Evolutionary conservation across 2,329 filamentous ascomycete genomes (phyloP), one percentile per base, ranked within the genome.

Genomic region (Colletotrichum shisoi): DNA sequence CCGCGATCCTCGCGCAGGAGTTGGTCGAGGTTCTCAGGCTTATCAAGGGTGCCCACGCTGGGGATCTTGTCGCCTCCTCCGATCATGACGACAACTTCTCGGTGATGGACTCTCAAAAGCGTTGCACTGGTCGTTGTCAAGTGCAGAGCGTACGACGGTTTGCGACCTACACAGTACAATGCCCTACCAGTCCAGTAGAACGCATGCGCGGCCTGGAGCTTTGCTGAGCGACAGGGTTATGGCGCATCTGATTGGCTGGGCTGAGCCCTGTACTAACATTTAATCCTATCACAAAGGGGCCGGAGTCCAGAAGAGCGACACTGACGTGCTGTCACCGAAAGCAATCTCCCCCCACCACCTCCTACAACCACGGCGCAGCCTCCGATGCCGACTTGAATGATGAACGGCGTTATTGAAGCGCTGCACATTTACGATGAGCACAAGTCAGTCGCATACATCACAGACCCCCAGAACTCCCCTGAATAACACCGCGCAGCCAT

Each of bases 391-490:
- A 68, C 61, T 39, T 65, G 78, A 58, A 89, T 79, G 77, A 94
- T 94, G 91, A 92, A 87, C 82, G 89, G 92, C 81, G 88, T 91
- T 76, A 91, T 99, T 76, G 94, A 98, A 84, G 95, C 94, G 77
- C 85, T 99, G 75, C 94, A 98, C 83, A 93, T 99, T 77, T 97
- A 91, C 79, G 94, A 98, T 86, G 94, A 97, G 83, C 89, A 94
- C 81, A 93, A 94, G 94, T 96, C 82, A 75, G 85, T 74, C 58
- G 65, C 70, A 68, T 45, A 49, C 42, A 44, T 17, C 24, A 12
- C 21, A 39, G 31, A 12, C 17, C 12, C 3, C 12, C 31, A 44
- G 31, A 49, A 17, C 12, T 3, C 5, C 17, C 8, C 13, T 27
- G 15, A 49, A 37, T 39, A 37, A 39, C 54, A 44, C 34, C n/a